Conservation (phyloP, 2,329 filamentous ascomycete genomes). For the Ophiostoma himal-ulmi region DNA sequence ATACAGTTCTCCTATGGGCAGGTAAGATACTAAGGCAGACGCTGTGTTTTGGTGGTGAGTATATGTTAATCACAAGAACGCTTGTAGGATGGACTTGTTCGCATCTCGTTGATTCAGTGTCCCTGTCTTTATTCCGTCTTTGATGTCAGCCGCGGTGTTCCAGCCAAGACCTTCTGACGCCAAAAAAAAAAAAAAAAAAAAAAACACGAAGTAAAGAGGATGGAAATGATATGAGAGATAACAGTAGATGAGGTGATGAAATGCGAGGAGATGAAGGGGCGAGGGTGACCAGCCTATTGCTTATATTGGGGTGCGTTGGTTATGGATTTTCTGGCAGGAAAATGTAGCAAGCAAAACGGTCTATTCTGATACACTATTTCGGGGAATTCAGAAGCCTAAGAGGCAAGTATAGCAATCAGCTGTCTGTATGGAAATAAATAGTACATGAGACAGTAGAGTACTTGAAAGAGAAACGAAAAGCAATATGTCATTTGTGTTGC, state of each 20-base stretch:
- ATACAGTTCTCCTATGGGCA: not conserved
- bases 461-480: not conserved
- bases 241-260: not conserved
- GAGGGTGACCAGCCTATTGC: not conserved
- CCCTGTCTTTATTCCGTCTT: not conserved
- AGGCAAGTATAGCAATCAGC: not conserved
- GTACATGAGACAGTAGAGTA: not conserved
- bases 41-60: conserved; percentile 1
- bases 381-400: not conserved
- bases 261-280: not conserved
- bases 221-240: not conserved
- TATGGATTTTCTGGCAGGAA: not conserved
- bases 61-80: not conserved
- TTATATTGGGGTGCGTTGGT: not conserved
- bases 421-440: not conserved
- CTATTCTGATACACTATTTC: conserved; percentile 1
- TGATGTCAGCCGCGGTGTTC: not conserved
- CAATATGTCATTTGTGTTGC: not conserved
- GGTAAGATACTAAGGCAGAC: not conserved
- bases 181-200: not conserved
- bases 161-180: not conserved
- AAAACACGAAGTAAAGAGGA: too few relatives aligned
- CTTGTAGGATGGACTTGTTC: not conserved
- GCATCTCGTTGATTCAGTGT: not conserved
- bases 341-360: not conserved